Percentiles rank a stretch among this genome's conserved stretches.
Conservation (phyloP, 2,329 filamentous ascomycete species). For the Taxawa tesnikishii region DNA sequence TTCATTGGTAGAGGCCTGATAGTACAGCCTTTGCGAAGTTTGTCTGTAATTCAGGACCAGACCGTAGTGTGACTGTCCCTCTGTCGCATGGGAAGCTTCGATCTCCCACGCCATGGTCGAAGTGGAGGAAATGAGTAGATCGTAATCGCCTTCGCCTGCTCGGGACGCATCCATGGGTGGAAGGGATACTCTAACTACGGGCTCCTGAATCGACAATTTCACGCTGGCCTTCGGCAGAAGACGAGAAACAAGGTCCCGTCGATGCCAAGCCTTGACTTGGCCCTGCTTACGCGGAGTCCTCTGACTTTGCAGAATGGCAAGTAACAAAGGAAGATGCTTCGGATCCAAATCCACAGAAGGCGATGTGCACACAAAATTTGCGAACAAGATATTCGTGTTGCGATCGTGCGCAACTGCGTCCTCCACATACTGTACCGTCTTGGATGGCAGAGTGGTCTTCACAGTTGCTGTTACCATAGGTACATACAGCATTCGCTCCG, state of each 20-base stretch:
- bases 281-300: conserved; percentile 16
- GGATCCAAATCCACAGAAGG: conserved; percentile 89
- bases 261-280: too few species aligned
- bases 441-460: conserved; percentile 86
- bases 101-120: conserved; percentile 88
- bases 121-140: conserved; percentile 87
- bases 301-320: conserved; percentile 56
- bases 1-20: conserved; percentile 73
- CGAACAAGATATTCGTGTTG: conserved; percentile 92
- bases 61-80: conserved; percentile 77
- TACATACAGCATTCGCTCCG: conserved; percentile 80
- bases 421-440: conserved; percentile 71
- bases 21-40: conserved; percentile 82
- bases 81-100: conserved; percentile 85
- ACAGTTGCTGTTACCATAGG: conserved; percentile 96
- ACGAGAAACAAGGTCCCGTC: conserved; percentile 63
- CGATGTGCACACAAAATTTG: conserved; percentile 91
- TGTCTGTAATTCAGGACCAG: conserved; percentile 71
- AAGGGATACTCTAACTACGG: conserved; percentile 78
- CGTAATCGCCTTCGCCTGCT: conserved; percentile 65
- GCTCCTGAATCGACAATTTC: conserved; percentile 94
- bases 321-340: conserved; percentile 73
- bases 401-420: conserved; percentile 61
- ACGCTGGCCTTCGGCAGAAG: conserved; percentile 86
- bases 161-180: conserved; percentile 55